Base-by-base conservation (phyloP, 2,329 filamentous ascomycete species). In the Akanthomyces lecanii region DNA sequence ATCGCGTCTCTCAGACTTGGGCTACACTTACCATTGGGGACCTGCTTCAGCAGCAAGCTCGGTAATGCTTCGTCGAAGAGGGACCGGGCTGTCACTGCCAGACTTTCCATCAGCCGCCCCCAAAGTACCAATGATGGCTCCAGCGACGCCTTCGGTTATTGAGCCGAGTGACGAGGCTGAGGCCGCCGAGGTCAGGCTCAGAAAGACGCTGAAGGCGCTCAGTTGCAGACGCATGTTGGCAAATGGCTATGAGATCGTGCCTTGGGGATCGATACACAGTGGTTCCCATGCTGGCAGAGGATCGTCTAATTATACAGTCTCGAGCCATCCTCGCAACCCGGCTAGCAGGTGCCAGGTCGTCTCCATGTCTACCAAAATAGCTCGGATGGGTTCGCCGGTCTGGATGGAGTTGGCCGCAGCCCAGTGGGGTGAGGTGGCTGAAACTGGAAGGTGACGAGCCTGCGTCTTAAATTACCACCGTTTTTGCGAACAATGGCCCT, bases 41-140 rank as follows among this genome's bases (percentile, higher is more conserved):
- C 79, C 79, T 40, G 73, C 75, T 54, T 74, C 69, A 25, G 71
- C 65, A 53, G 78, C 75, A 12, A 85, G 69, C 11, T 76, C 73
- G 65, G 82, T 80, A 66, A 85, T 80, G 64, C 82, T 79, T 63
- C 73, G 71, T 61, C 82, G 77, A 52, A 73, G 61, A 14, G 82
- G 82, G 25, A 76, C 73, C 56, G 76, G 28, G 48, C 40, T 18
- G 28, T 40, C 23, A 16, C 23, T 23, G n/a, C 42, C 23, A 33
- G 28, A 5, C 33, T 5, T 23, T 42, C 38, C 52, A 55, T 55
- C 52, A 3, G 25, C 36, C 16, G 28, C 21, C 2, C 44, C 47
- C 33, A 59, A 7, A 42, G 21, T 10, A 28, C 56, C 56, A 30
- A 42, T 28, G 18, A 59, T n/a, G 4, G 47, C 56, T 30, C 56